Base-by-base conservation (phyloP, 108 stramenopile species). In the Mayamaea pseudoterrestris region DNA sequence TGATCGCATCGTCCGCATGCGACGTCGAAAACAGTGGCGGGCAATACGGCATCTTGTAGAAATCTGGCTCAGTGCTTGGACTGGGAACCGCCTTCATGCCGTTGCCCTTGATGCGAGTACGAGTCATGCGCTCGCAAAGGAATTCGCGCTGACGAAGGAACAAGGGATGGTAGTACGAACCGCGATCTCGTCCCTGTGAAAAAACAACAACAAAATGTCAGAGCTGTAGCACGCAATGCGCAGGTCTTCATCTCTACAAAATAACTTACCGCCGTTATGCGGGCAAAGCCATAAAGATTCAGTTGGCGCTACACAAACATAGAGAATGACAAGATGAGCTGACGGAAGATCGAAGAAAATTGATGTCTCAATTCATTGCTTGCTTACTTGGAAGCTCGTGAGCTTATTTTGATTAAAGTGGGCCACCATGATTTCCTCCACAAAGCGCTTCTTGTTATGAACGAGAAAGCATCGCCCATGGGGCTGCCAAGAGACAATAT, bases 401-500 rank as follows among this genome's bases (percentile, higher is more conserved):
- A 63, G 47, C 47, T 57, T 57, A 22, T 25, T 27, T 47, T 54
- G 53, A 29, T 20, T 30, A 25, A 54, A 58, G 51, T 53, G 52
- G 31, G 55, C 23, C 27, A 37, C 36, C 50, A 52, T 39, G 2
- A 52, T 22, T 6, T 52, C 50, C 2, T 89, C 73, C 6, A 63
- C 60, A 54, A 96, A 94, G 8, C 72, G 74, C 51, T 87, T 69
- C 1, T 79, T 83, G 53, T 92, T 80, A 56, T 78, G 76, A 11
- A 94, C 83, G 30, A 87, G 45, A 50, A 94, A 90, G 66, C 77
- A 86, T 45, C 84, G 63, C 35, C 95, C 91, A 49, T 93, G 81
- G 14, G 80, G 76, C 55, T 81, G 79, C 93, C 93, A 93, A 25
- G 80, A 76, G 3, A 93, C 73, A 29, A 83, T 59, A 58, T 79